These are phyloP conservation scores for Coemansia asiatica DNA, from an alignment of 192 early-diverging fungal species.

Conservation along the genomic window DNA sequence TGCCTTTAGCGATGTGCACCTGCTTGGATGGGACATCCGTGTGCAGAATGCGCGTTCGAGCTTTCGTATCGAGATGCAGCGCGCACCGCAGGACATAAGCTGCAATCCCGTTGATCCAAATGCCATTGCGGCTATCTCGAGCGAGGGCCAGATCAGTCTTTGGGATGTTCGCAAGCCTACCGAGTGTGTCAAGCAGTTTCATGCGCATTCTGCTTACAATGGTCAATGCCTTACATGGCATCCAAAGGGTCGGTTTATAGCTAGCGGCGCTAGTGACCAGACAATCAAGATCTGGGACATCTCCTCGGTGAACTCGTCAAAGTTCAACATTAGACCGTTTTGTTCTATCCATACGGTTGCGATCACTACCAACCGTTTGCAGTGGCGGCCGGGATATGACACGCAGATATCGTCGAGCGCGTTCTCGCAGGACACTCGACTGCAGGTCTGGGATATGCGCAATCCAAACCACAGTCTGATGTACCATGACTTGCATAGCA, in stretches of 20 bases:
- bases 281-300: conserved; percentile 55
- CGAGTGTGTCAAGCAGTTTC: conserved; percentile 4
- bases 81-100: conserved; percentile 36
- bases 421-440: conserved; percentile 18
- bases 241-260: conserved; percentile 50
- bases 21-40: conserved; percentile 43
- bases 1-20: conserved; percentile 30
- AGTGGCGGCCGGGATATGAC: conserved; percentile 56
- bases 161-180: conserved; percentile 39
- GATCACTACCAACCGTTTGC: conserved; percentile 24
- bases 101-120: conserved; percentile 44
- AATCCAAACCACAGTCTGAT: conserved; percentile 49
- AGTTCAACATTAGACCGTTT: conserved; percentile 23
- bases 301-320: conserved; percentile 14
- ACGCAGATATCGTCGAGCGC: conserved; percentile 51
- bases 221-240: conserved; percentile 52
- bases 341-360: conserved; percentile 43
- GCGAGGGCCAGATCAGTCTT: conserved; percentile 29
- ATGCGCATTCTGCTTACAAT: conserved; percentile 25
- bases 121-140: conserved; percentile 30
- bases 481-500: conserved; percentile 45
- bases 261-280: conserved; percentile 45
- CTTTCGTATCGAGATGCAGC: conserved; percentile 17
- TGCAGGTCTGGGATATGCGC: conserved; percentile 56
- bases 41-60: conserved; percentile 9